Conservation (phyloP, 805 yeast species). For the Suhomyces pyralidae region DNA sequence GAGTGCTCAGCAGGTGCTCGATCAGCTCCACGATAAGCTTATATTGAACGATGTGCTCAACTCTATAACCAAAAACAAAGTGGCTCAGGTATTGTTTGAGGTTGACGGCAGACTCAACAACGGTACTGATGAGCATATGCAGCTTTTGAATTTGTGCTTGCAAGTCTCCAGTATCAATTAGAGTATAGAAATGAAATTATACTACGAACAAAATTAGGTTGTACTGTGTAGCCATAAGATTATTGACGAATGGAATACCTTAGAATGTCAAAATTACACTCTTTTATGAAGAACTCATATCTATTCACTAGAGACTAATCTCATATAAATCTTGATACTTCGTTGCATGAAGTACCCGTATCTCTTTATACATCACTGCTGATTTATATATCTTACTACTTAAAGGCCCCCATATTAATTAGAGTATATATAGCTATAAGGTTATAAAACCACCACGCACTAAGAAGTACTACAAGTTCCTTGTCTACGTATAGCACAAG, state of each 20-base stretch:
- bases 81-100: conserved; percentile 65
- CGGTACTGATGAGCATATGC: conserved; percentile 89
- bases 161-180: conserved; percentile 20
- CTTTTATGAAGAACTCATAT: no score
- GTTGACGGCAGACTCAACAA: conserved; percentile 71
- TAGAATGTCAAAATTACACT: not conserved
- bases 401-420: not conserved
- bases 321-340: no score
- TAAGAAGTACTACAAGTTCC: not conserved
- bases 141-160: conserved; percentile 59
- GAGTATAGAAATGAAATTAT: no score
- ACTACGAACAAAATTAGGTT: no score
- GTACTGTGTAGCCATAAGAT: no score
- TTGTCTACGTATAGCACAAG: not conserved
- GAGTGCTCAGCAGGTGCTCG: conserved; percentile 70
- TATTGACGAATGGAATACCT: no score
- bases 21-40: conserved; percentile 68
- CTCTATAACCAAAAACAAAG: conserved; percentile 57
- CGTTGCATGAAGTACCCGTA: no score
- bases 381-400: no score
- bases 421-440: not conserved
- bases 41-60: conserved; percentile 51
- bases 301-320: not conserved
- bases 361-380: no score
- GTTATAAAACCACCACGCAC: not conserved